phyloP scores from a whole-genome alignment of 2,329 filamentous ascomycete genomes.

The Fusarium longipes region DNA sequence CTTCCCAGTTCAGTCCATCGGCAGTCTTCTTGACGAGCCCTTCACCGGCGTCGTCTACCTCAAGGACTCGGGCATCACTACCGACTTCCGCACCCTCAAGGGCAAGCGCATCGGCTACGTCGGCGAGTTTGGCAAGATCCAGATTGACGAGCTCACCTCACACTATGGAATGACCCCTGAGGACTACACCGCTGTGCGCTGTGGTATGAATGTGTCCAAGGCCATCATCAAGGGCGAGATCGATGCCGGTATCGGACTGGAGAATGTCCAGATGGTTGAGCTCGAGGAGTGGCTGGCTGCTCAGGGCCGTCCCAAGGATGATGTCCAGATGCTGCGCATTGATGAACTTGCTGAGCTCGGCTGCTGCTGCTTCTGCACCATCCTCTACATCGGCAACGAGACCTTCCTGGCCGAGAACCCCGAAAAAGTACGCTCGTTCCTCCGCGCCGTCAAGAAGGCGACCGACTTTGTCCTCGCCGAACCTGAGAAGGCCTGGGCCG shows the following conservation, averaged over 20 bases:
- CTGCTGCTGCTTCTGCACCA: slow-evolving; percentile 86
- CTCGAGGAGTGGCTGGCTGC: slow-evolving; percentile 78
- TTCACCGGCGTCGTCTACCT: slow-evolving; percentile 84
- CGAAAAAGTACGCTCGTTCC: slow-evolving; percentile 73
- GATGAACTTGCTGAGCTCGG: slow-evolving; percentile 82
- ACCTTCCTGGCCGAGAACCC: slow-evolving; percentile 73
- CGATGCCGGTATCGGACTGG: slow-evolving; percentile 79
- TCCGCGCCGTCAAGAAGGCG: slow-evolving; percentile 78
- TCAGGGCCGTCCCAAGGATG: slow-evolving; percentile 70
- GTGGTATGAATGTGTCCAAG: slow-evolving; percentile 84
- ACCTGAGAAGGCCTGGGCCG: slow-evolving; percentile 71
- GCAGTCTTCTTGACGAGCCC: slow-evolving; percentile 80
- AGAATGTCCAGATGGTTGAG: slow-evolving; percentile 87
- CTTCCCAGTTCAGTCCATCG: slow-evolving; percentile 79
- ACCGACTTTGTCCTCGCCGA: slow-evolving; percentile 76
- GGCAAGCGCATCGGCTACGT: slow-evolving; percentile 84
- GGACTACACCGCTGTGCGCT: slow-evolving; percentile 81
- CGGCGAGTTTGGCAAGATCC: slow-evolving; percentile 84
- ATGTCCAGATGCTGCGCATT: slow-evolving; percentile 84
- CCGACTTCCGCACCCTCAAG: slow-evolving; percentile 79
- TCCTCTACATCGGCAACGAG: slow-evolving; percentile 84
- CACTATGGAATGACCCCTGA: slow-evolving; percentile 79
- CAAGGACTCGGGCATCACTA: slow-evolving; percentile 77
- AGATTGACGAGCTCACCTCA: slow-evolving; percentile 83
- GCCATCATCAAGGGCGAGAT: slow-evolving; percentile 79